These are phyloP conservation scores for Cladorrhinum sp. DNA, from an alignment of 2,329 filamentous ascomycete species.

Conservation along the genomic window DNA sequence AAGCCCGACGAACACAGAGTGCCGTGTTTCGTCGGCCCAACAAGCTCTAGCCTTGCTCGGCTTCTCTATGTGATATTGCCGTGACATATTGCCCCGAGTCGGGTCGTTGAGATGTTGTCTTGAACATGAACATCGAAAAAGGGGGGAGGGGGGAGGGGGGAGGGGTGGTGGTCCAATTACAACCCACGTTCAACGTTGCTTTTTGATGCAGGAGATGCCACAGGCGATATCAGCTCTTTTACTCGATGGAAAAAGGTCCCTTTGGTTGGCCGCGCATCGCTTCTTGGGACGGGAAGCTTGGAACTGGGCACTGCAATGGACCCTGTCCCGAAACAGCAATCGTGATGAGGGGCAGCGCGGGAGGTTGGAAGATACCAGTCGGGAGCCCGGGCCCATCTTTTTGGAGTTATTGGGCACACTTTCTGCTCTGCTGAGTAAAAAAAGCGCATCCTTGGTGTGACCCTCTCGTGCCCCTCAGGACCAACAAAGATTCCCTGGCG, in stretches of 20 bases:
- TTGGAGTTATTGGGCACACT: background rate
- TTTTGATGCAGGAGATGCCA: background rate
- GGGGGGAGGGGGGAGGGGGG: background rate
- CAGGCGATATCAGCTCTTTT: background rate
- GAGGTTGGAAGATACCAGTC: background rate
- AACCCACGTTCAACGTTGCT: slow-evolving; percentile 1
- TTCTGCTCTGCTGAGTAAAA: background rate
- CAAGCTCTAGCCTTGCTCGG: slow-evolving; percentile 10
- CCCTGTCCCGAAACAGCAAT: background rate
- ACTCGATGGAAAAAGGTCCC: background rate
- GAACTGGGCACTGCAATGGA: background rate
- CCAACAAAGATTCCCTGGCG: background rate
- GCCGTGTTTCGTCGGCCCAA: background rate
- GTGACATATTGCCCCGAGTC: background rate
- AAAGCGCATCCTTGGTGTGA: background rate
- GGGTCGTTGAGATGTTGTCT: background rate
- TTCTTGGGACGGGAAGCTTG: background rate
- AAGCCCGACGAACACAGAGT: slow-evolving; percentile 1
- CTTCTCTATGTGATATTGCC: slow-evolving; percentile 4
- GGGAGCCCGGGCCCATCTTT: background rate
- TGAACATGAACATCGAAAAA: background rate
- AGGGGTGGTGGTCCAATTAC: background rate
- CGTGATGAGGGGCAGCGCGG: background rate
- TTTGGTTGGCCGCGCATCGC: background rate
- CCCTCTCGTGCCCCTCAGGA: background rate